phyloP scores from a whole-genome alignment of 176 grass and related monocot genomes.

The Elymus sibiricus region DNA sequence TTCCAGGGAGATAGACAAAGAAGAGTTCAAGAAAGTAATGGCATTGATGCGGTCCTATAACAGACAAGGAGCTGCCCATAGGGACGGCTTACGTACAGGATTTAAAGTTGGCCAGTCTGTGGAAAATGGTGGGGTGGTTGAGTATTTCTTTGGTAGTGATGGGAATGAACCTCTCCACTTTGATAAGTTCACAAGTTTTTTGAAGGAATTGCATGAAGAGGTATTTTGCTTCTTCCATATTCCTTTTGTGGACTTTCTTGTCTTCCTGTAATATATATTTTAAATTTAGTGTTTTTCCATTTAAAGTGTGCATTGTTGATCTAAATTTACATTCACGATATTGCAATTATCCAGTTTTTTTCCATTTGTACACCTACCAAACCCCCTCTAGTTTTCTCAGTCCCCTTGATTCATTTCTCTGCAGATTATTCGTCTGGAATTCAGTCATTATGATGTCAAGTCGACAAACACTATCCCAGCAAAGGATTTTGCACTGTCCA shows the following conservation, averaged over 20 bases:
- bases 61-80: slow-evolving; percentile 86
- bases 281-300: not conserved
- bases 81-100: slow-evolving; percentile 73
- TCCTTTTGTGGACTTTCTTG: not conserved
- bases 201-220: slow-evolving; percentile 82
- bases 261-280: not conserved
- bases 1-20: slow-evolving; percentile 89
- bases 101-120: slow-evolving; percentile 66
- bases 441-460: slow-evolving; percentile 87
- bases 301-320: not conserved
- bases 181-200: slow-evolving; percentile 74
- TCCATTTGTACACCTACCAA: not conserved
- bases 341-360: not conserved
- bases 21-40: slow-evolving; percentile 99
- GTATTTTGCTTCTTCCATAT: slow-evolving; percentile 37
- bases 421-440: slow-evolving; percentile 87
- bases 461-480: slow-evolving; percentile 65
- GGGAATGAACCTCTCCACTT: slow-evolving; percentile 63
- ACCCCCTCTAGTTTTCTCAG: not conserved
- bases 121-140: slow-evolving; percentile 81
- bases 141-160: slow-evolving; percentile 84
- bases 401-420: slow-evolving; percentile 7
- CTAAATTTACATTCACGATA: not conserved
- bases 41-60: slow-evolving; percentile 81
- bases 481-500: slow-evolving; percentile 89